Evolutionary conservation across 1,284 basidiomycete species (phyloP).

Genomic region (Leccinum griseonigrum): DNA sequence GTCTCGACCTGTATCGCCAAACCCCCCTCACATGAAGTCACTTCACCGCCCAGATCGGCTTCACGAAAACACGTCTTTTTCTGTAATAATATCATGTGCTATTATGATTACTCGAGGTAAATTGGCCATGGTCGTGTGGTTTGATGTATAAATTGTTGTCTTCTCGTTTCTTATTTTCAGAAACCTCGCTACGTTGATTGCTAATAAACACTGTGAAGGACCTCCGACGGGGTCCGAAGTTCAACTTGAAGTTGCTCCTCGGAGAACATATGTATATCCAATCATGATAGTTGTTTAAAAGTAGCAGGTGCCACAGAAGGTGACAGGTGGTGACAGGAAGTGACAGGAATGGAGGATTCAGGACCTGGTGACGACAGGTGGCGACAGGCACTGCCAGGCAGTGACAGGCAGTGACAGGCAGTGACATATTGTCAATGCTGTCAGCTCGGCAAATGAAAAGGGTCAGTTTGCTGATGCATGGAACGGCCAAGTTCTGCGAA

Average conservation of each 20-base stretch:
- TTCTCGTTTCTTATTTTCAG: constrained; percentile 84
- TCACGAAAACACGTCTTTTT: constrained; percentile 71
- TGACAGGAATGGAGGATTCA: no score
- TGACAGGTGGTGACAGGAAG: neutral
- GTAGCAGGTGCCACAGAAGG: no score
- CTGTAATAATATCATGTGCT: constrained; percentile 83
- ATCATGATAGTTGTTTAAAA: no score
- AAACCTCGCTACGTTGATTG: constrained; percentile 51
- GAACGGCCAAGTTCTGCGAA: no score
- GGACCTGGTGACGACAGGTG: neutral
- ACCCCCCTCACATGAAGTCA: constrained; percentile 36
- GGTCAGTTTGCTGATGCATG: no score
- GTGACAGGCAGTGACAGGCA: neutral
- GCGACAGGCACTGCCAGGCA: no score
- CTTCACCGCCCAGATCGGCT: constrained; percentile 21
- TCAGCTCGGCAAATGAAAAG: no score
- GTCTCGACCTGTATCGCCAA: constrained; percentile 50
- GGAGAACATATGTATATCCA: no score
- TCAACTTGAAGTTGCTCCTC: no score
- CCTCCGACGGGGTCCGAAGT: no score
- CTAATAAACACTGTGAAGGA: no score
- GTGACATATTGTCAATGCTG: no score
- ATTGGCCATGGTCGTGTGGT: constrained; percentile 21
- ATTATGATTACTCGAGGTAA: constrained; percentile 80
- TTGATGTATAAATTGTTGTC: constrained; percentile 54